Base-by-base conservation (phyloP, 495 filamentous ascomycete genomes). In the Penicillium crystallinum region DNA sequence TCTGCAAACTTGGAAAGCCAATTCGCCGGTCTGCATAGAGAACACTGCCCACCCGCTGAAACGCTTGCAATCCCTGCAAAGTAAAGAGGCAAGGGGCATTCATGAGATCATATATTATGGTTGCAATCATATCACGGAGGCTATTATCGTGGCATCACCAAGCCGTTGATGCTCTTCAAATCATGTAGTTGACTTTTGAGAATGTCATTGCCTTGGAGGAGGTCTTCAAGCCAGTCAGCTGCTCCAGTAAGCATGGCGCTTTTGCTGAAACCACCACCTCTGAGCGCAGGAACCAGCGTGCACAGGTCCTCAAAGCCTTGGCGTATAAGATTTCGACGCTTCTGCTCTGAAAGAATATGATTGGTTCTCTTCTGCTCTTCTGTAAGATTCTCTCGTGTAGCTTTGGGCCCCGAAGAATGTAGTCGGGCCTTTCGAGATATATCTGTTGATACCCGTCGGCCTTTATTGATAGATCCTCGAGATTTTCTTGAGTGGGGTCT, bases 261-360 rank as follows among this genome's bases (percentile, higher is more conserved):
- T 69, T 92, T 93, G 69, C 86, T 92, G 38, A 87, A 85, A 0
- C 85, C 84, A 17, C 86, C 82, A 29, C 77, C 78, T 40, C 74
- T 77, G 5, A 95, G 69, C 12, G 80, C 81, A 0, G 90, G 90
- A 1, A 95, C 87, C 35, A 95, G 70, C 4, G 77, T 73, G 42
- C 77, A 75, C 3, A 95, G 70, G 37, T 90, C 82, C 12, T 87
- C 83, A 49, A 89, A 96, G 0, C 86, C 87, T 54, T 86, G 75
- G 59, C 86, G 81, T 58, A 95, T 95, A 18, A 87, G 70, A 27
- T 85, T 84, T 45, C 91, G 79, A 37, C 91, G 81, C 64, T 91
- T 91, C 67, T 93, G 86, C 66, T 97, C 91, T 31, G 90, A 95
- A 44, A 81, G 76, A 58, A 95, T 95, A 65, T 96, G 91, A 54